These are phyloP conservation scores for Raddia guianensis DNA, from an alignment of 176 grass and related monocot species.

Conservation along the genomic window DNA sequence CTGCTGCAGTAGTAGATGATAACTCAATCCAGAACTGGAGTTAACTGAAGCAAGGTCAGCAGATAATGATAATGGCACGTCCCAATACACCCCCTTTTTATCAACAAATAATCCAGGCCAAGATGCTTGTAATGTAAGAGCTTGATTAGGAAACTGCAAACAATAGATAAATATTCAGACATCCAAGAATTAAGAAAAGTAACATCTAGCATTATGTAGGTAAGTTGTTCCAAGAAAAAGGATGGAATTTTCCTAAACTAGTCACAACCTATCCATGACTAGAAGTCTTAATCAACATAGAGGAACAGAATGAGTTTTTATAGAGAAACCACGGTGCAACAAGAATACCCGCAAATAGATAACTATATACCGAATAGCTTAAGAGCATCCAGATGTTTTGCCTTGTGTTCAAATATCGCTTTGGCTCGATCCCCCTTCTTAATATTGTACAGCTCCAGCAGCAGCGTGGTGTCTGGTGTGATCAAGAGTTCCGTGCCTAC, in stretches of 20 bases:
- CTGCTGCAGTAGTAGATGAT: slow-evolving; percentile 81
- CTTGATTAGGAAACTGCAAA: slow-evolving; percentile 73
- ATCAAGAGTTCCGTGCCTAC: slow-evolving; percentile 69
- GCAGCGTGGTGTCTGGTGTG: slow-evolving; percentile 56
- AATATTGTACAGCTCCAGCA: slow-evolving; percentile 71
- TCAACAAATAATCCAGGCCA: slow-evolving; percentile 92
- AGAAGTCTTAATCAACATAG: slow-evolving; percentile 25
- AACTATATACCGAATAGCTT: slow-evolving; percentile 47
- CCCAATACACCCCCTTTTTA: slow-evolving; percentile 78
- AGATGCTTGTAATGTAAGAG: slow-evolving; percentile 71
- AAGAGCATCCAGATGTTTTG: slow-evolving; percentile 66
- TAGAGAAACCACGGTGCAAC: slow-evolving; percentile 26
- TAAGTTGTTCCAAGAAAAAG: background rate
- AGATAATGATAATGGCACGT: slow-evolving; percentile 81
- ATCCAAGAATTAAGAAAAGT: slow-evolving; percentile 31
- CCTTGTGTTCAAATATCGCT: slow-evolving; percentile 90
- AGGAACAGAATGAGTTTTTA: slow-evolving; percentile 3
- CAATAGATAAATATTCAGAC: slow-evolving; percentile 35
- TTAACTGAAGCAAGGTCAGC: slow-evolving; percentile 78
- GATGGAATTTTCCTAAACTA: background rate
- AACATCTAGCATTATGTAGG: slow-evolving; percentile 18
- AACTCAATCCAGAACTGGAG: slow-evolving; percentile 78
- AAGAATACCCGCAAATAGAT: slow-evolving; percentile 43
- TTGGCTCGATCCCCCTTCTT: slow-evolving; percentile 76
- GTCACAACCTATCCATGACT: slow-evolving; percentile 30